A percentile compares a stretch with the other conserved stretches of the same genome.
These are phyloP conservation scores for Cenchrus purpureus DNA, from an alignment of 176 grass and related monocot species.

Conservation along the genomic window DNA sequence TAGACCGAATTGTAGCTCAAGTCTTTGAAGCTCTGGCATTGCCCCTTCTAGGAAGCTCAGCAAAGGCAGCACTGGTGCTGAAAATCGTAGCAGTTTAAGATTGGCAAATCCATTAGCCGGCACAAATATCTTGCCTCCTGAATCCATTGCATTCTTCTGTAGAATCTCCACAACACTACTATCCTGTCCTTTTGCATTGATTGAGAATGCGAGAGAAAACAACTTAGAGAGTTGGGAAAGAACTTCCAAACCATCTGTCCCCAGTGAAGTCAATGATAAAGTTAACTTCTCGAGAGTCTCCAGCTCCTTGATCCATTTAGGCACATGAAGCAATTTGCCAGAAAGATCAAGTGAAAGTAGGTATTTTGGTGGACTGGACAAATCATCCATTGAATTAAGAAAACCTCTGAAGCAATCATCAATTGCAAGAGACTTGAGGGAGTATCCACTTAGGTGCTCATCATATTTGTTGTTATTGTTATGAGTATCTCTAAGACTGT, in stretches of 20 bases:
- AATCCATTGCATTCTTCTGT: neutral
- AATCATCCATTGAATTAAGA: neutral
- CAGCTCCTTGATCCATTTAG: neutral
- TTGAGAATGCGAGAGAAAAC: slow-evolving; percentile 12
- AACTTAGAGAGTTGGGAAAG: neutral
- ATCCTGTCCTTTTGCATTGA: neutral
- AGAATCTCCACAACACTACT: neutral
- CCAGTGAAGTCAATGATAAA: neutral
- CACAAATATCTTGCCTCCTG: neutral
- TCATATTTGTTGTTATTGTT: neutral
- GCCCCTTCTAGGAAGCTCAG: slow-evolving; percentile 23
- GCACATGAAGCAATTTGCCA: neutral
- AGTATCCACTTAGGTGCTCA: neutral
- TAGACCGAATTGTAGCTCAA: neutral
- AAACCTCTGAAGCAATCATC: slow-evolving; percentile 8
- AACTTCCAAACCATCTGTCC: neutral
- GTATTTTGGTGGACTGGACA: neutral
- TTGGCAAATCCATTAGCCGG: neutral
- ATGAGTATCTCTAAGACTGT: neutral
- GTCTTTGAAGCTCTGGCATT: slow-evolving; percentile 19
- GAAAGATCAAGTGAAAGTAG: slow-evolving; percentile 1
- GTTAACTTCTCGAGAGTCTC: slow-evolving; percentile 11
- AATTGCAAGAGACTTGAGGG: slow-evolving; percentile 16
- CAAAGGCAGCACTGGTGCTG: neutral
- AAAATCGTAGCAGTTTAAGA: neutral